These are phyloP conservation scores for Linaria vulgaris DNA, from an alignment of 257 asterid genomes.

Conservation along the genomic window DNA sequence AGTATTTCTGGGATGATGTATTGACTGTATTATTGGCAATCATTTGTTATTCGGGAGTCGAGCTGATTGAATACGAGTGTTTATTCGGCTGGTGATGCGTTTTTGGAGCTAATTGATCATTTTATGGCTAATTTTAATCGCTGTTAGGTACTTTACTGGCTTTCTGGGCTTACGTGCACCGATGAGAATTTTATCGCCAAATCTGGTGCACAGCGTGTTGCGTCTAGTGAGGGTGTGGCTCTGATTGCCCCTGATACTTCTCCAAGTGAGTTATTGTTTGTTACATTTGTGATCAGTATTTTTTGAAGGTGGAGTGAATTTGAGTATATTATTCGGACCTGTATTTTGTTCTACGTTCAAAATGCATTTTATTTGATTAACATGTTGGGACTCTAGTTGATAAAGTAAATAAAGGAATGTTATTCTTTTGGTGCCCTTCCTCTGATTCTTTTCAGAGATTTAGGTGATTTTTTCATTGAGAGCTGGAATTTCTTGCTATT, in stretches of 20 bases:
- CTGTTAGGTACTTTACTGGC: conserved; percentile 86
- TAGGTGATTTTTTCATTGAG: no score
- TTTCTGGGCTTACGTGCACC: conserved; percentile 90
- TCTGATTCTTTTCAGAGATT: not conserved
- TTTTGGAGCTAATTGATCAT: not conserved
- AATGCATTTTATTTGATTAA: not conserved
- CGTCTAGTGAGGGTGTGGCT: conserved; percentile 76
- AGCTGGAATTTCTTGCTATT: not conserved
- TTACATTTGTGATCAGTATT: not conserved
- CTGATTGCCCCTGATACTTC: conserved; percentile 83
- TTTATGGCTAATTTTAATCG: not conserved
- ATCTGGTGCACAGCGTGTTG: conserved; percentile 97
- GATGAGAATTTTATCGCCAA: conserved; percentile 88
- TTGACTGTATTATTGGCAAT: not conserved
- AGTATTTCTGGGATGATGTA: not conserved
- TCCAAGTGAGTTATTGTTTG: conserved; percentile 57
- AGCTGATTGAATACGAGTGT: not conserved
- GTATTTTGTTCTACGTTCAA: not conserved
- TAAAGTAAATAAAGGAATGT: not conserved
- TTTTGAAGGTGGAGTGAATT: not conserved
- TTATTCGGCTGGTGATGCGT: not conserved
- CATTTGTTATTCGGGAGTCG: not conserved
- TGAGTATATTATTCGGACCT: not conserved
- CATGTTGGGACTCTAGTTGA: not conserved
- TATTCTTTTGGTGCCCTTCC: not conserved